phyloP scores from a whole-genome alignment of 192 early-diverging fungal species.

The Podila minutissima region DNA sequence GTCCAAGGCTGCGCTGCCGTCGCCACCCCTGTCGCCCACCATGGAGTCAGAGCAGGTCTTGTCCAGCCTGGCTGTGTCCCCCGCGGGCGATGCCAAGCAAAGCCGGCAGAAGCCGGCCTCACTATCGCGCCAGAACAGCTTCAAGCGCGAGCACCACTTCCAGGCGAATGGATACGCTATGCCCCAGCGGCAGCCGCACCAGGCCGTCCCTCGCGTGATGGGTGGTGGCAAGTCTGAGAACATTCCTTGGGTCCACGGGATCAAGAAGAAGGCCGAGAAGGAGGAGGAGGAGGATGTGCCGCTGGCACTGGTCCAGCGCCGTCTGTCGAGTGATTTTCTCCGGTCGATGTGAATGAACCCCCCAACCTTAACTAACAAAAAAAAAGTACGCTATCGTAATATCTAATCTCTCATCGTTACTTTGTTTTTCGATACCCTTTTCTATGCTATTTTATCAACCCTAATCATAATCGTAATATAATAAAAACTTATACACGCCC shows the following conservation, averaged over 20 bases:
- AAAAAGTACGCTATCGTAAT: too few relatives aligned
- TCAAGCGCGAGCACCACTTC: neutral
- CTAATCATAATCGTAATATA: too few relatives aligned
- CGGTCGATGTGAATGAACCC: neutral
- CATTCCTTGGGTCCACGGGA: neutral
- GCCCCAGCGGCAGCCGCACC: neutral
- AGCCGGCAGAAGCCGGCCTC: neutral
- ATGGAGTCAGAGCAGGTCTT: neutral
- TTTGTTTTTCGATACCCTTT: too few relatives aligned
- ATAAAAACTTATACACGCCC: too few relatives aligned
- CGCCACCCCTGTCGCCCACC: constrained; percentile 1
- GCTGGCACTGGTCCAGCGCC: constrained; percentile 22
- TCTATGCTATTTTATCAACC: too few relatives aligned
- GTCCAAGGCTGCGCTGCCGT: neutral
- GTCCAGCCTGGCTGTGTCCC: neutral
- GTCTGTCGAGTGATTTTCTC: constrained; percentile 27
- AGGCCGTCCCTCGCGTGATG: neutral
- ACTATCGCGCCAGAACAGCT: neutral
- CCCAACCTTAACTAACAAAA: too few relatives aligned
- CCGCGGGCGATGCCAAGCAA: neutral
- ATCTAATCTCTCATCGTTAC: too few relatives aligned
- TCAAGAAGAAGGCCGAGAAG: neutral
- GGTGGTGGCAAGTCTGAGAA: neutral
- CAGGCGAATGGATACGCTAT: neutral
- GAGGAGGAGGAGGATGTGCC: constrained; percentile 45